Percentiles rank a stretch among this genome's conserved stretches.
These are phyloP conservation scores for Athelia sp. DNA, from an alignment of 1,284 basidiomycete genomes.

Conservation along the genomic window DNA sequence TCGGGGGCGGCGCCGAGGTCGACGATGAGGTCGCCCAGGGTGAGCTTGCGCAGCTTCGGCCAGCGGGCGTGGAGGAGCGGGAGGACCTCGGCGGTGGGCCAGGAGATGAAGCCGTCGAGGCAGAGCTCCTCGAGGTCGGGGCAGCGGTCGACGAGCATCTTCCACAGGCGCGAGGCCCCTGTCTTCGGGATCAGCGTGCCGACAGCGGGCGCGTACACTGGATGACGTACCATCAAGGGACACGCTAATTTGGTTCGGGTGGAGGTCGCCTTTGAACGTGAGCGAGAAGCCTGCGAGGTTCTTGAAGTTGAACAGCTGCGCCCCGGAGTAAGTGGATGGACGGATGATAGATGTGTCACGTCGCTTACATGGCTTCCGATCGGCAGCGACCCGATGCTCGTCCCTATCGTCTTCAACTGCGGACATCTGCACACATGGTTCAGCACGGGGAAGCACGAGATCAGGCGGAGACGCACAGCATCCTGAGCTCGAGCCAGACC, in stretches of 20 bases:
- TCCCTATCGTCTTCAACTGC: conserved; percentile 51
- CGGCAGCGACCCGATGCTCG: conserved; percentile 55
- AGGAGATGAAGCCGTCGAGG: conserved; percentile 46
- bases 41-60: conserved; percentile 53
- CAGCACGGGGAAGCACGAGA: conserved; percentile 1
- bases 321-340: conserved; percentile 7
- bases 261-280: conserved; percentile 54
- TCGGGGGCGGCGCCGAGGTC: conserved; percentile 27
- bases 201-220: conserved; percentile 12
- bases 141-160: conserved; percentile 60
- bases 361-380: conserved; percentile 57
- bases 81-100: conserved; percentile 37
- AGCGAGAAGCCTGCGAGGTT: conserved; percentile 57
- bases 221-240: background rate
- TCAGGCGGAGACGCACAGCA: conserved; percentile 39
- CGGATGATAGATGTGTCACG: no score
- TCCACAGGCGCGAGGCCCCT: conserved; percentile 46
- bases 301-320: conserved; percentile 61
- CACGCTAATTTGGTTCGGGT: conserved; percentile 29
- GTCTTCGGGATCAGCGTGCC: no score
- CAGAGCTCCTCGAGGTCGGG: conserved; percentile 58
- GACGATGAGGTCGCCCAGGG: conserved; percentile 58
- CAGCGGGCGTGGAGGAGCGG: conserved; percentile 47
- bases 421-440: conserved; percentile 47
- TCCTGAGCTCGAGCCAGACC: conserved; percentile 67